Evolutionary conservation across 371 early-diverging fungal species (phyloP), one percentile per base, ranked within the genome.

Genomic region (Syncephalastrum sp.): DNA sequence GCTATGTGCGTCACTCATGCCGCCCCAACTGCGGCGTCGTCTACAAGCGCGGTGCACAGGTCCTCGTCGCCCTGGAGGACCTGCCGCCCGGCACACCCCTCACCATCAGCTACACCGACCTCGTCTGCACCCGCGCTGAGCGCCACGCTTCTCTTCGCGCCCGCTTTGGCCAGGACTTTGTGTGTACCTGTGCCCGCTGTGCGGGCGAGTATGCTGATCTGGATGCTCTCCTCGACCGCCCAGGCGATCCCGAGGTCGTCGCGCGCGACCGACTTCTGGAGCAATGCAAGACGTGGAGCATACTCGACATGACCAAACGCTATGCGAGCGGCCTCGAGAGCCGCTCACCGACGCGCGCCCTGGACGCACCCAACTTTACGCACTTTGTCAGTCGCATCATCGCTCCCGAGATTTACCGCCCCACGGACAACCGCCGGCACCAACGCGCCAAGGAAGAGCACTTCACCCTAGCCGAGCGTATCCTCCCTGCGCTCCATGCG

Each of bases 1-100:
- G 91, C 50, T 80, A 57, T 25, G 62, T 94, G 48, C 85, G 85
- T 59, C 94, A 95, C 69, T 89, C 91, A 3, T 95, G 95, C 64
- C 69, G 75, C 10, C 95, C 94, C 14, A 94, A 93, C 53, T 77
- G 86, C 17, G 81, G 80, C 19, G 81, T 87, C 13, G 71, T 82
- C 42, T 85, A 82, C 52, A 77, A 72, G 29, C 61, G 57, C 21
- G 74, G 63, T 0, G 75, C 70, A 5, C 70, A 78, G 23, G 72
- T 75, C 52, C 58, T 86, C 41, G 73, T 84, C 16, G 82, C 89
- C 3, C 57, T 91, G 10, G 73, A 82, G 21, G 82, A 84, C 49
- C 83, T 95, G 27, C 42, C 50, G 1, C 60, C 62, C 0, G 92
- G 91, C 4, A 85, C 91, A 41, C 87, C 91, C 44, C 67, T 95